These are phyloP conservation scores for Penicillium canescens DNA, from an alignment of 495 filamentous ascomycete genomes.

Conservation along the genomic window DNA sequence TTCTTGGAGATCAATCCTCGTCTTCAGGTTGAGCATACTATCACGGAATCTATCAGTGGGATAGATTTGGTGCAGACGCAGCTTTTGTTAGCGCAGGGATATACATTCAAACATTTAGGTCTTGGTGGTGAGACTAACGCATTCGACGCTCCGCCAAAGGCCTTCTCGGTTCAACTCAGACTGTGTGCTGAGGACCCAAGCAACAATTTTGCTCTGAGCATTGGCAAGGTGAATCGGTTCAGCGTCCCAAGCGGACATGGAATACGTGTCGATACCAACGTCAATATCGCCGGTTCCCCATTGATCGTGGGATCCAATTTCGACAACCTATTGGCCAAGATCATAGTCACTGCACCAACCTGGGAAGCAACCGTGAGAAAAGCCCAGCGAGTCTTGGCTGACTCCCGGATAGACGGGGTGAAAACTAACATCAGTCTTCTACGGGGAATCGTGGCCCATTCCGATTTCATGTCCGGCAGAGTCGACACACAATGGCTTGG, in stretches of 20 bases:
- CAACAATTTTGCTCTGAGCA: constrained; percentile 55
- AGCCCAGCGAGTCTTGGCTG: constrained; percentile 53
- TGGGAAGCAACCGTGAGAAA: constrained; percentile 54
- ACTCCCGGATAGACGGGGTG: constrained; percentile 53
- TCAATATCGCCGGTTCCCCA: constrained; percentile 31
- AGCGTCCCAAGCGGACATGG: constrained; percentile 55
- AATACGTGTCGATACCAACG: constrained; percentile 56
- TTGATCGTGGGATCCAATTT: constrained; percentile 55
- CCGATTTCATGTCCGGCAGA: constrained; percentile 41
- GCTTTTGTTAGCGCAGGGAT: constrained; percentile 54
- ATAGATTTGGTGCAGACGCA: constrained; percentile 59
- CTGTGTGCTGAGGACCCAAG: constrained; percentile 57
- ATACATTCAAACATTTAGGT: constrained; percentile 39
- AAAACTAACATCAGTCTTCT: constrained; percentile 57
- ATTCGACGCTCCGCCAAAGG: constrained; percentile 29
- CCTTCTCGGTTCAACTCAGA: constrained; percentile 56
- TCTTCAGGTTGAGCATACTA: constrained; percentile 57
- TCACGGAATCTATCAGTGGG: constrained; percentile 54
- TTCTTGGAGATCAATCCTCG: constrained; percentile 68
- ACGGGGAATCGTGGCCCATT: constrained; percentile 50
- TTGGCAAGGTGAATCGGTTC: constrained; percentile 57
- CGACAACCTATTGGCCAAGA: constrained; percentile 60
- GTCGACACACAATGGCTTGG: constrained; percentile 63
- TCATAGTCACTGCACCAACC: constrained; percentile 56
- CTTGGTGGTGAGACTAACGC: constrained; percentile 30